Percentiles rank a stretch among this genome's conserved stretches.
Conservation (phyloP, 2,329 filamentous ascomycete species). For the Cladophialophora exuberans region DNA sequence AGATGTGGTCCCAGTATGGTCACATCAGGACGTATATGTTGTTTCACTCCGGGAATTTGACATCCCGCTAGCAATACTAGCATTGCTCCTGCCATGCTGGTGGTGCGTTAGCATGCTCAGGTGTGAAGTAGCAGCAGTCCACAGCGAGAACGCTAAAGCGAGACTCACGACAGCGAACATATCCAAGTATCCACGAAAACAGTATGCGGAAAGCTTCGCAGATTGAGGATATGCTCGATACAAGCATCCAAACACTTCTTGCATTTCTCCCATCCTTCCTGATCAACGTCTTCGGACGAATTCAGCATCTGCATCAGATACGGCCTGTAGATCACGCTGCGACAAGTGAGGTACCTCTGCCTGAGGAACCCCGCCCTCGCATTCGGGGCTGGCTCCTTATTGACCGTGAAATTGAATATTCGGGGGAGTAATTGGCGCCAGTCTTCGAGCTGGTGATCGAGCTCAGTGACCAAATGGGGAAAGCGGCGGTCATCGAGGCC, state of each 20-base stretch:
- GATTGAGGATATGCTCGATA: conserved; percentile 67
- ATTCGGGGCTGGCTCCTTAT: conserved; percentile 67
- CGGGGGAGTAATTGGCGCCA: conserved; percentile 81
- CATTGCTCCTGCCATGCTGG: conserved; percentile 55
- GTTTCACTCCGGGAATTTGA: conserved; percentile 43
- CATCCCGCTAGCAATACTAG: conserved; percentile 53
- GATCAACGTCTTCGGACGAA: conserved; percentile 55
- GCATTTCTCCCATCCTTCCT: conserved; percentile 74
- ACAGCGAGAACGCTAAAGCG: no score
- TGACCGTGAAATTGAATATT: conserved; percentile 77
- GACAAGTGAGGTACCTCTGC: conserved; percentile 80
- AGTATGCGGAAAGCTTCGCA: conserved; percentile 52
- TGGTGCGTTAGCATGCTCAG: background rate
- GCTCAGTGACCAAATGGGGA: conserved; percentile 68
- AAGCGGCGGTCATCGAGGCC: conserved; percentile 64
- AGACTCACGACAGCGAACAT: conserved; percentile 55
- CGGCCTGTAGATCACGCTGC: conserved; percentile 82
- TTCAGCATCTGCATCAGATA: conserved; percentile 77
- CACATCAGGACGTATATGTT: conserved; percentile 45
- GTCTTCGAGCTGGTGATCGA: conserved; percentile 80
- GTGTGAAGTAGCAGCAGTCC: background rate
- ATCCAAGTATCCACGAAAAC: conserved; percentile 60
- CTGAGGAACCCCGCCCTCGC: conserved; percentile 79
- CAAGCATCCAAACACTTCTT: conserved; percentile 81
- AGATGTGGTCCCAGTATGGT: conserved; percentile 49